Conservation (phyloP, 352 stramenopile species). For the Pythium rishiriense region DNA sequence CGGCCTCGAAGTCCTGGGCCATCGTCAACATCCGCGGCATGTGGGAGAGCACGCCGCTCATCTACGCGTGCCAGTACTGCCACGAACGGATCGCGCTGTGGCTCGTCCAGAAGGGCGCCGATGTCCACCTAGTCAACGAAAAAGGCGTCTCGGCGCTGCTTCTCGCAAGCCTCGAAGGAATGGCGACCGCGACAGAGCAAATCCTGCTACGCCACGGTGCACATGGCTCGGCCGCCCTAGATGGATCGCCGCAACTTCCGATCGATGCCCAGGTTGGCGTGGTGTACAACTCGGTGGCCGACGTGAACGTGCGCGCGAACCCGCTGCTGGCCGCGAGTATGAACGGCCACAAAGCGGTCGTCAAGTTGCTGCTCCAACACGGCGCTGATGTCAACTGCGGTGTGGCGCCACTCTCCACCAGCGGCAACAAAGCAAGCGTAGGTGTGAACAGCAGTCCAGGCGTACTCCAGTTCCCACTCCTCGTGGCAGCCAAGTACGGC, state of each 20-base stretch:
- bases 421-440: conserved; percentile 3
- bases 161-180: conserved; percentile 68
- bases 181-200: conserved; percentile 42
- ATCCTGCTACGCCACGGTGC: conserved; percentile 30
- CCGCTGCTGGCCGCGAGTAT: conserved; percentile 68
- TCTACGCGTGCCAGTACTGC: conserved; percentile 74
- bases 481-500: conserved; percentile 92
- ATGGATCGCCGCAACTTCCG: neutral
- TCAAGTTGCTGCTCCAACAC: conserved; percentile 44
- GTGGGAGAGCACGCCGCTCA: conserved; percentile 82
- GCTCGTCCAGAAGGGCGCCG: conserved; percentile 48
- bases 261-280: conserved; percentile 61
- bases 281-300: conserved; percentile 69
- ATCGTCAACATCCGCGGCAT: conserved; percentile 73
- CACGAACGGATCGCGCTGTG: conserved; percentile 55
- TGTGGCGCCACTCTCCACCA: conserved; percentile 9
- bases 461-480: conserved; percentile 54
- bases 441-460: neutral
- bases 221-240: neutral
- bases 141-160: conserved; percentile 70
- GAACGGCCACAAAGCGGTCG: conserved; percentile 68
- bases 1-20: conserved; percentile 3
- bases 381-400: conserved; percentile 28
- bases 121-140: conserved; percentile 56
- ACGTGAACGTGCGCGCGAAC: conserved; percentile 58